Base-by-base conservation (phyloP, 495 filamentous ascomycete species). In the Tuber melanosporum region DNA sequence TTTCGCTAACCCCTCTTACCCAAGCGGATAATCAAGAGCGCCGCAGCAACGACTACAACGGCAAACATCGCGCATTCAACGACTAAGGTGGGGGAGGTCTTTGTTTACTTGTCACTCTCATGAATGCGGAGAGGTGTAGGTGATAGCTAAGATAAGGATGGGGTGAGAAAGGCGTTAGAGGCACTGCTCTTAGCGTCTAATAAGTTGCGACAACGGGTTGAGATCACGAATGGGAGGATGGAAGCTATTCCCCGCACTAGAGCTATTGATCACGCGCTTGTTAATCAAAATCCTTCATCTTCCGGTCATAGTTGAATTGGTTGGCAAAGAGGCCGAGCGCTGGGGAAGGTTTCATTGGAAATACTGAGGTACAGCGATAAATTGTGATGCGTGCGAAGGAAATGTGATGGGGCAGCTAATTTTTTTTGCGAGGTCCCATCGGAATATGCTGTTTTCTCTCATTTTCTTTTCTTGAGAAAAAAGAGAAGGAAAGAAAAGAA, bases 191-290 rank as follows among this genome's bases (percentile, higher is more conserved):
- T 83, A 6, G 73, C 78, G n/a, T 82, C 81, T 17, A 83, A 83
- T 70, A 82, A 71, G 70, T 62, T 83, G 36, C 77, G 81, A 7
- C 81, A 83, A n/a, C 74, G 76, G 73, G 72, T 78, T 5, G 81
- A 83, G 71, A 46, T 49, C 22, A 76, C 74, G 7, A 66, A 70
- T 20, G 46, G 70, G 47, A 75, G 52, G 45, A 74, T 83, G 70
- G 81, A 82, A 70, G 75, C 81, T 46, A 72, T 83, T 32, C 81
- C 81, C 19, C 77, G 81, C 22, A 82, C 81, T 22, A 83, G 77
- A 19, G 81, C 81, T 19, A 73, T 83, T 47, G 78, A 80, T 49
- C 80, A 83, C 71, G 81, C 76, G 9, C 57, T 83, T 39, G 74
- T 80, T 71, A 82, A 82, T 72, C 78, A 80, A 22, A 80, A 79